phyloP scores from a whole-genome alignment of 768 basidiomycete genomes.

The Hygrophorus russula region DNA sequence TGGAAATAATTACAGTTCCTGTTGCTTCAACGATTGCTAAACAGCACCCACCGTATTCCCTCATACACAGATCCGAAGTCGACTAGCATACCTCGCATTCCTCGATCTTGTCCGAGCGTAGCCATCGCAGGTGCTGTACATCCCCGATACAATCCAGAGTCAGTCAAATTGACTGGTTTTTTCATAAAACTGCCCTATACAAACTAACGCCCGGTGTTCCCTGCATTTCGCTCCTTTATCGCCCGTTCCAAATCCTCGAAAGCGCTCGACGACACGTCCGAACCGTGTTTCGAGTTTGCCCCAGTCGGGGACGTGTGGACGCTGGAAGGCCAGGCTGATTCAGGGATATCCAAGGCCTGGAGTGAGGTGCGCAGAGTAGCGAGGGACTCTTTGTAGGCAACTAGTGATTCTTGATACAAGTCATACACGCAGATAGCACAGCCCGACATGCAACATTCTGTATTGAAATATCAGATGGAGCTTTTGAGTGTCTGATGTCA shows the following conservation, averaged over 20 bases:
- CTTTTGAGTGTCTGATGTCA: background rate
- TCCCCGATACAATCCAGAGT: constrained; percentile 2
- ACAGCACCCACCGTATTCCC: constrained; percentile 38
- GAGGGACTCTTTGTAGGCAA: constrained; percentile 48
- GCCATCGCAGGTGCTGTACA: constrained; percentile 9
- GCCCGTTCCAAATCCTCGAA: constrained; percentile 64
- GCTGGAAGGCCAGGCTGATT: constrained; percentile 52
- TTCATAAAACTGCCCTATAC: background rate
- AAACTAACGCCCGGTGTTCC: constrained; percentile 15
- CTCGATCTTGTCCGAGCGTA: constrained; percentile 9
- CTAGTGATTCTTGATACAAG: constrained; percentile 66
- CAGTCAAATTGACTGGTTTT: background rate
- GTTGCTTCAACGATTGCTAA: constrained; percentile 28
- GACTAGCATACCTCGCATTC: background rate
- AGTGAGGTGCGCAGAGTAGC: constrained; percentile 40
- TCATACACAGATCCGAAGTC: constrained; percentile 24
- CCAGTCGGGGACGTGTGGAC: constrained; percentile 21
- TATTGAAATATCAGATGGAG: background rate
- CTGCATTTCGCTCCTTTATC: constrained; percentile 23
- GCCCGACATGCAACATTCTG: constrained; percentile 93
- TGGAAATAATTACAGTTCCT: too few species aligned
- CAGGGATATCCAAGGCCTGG: constrained; percentile 32
- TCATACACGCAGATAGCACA: constrained; percentile 91
- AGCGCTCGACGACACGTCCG: constrained; percentile 38
- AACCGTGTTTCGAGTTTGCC: constrained; percentile 13